phyloP scores from a whole-genome alignment of 495 filamentous ascomycete species.

The Sporormia fimetaria region DNA sequence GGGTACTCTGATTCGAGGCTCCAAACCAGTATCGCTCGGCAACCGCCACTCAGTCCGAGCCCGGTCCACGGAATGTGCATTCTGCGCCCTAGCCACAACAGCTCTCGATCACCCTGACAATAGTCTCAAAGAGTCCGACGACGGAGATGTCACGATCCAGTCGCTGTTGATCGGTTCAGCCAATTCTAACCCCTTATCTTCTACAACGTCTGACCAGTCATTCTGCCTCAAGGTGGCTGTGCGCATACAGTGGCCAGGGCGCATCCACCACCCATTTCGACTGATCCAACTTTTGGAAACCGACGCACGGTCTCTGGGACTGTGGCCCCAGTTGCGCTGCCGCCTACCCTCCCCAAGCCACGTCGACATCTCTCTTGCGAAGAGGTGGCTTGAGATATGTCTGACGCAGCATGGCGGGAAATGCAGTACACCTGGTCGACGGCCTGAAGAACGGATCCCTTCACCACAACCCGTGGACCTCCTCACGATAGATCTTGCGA shows the following conservation, averaged over 20 bases:
- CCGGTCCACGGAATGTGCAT: too few species aligned
- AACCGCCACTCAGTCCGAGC: too few species aligned
- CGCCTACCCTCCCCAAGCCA: background rate
- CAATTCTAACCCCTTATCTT: background rate
- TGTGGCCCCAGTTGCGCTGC: background rate
- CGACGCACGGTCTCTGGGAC: background rate
- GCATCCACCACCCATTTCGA: too few species aligned
- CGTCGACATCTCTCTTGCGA: background rate
- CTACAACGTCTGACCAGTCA: background rate
- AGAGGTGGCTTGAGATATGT: background rate
- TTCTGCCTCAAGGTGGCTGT: too few species aligned
- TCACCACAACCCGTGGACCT: background rate
- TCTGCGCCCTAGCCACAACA: too few species aligned
- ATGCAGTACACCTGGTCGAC: background rate
- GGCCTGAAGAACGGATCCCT: background rate
- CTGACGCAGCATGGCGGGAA: background rate
- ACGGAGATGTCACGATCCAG: too few species aligned
- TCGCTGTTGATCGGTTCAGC: background rate
- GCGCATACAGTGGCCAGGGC: too few species aligned
- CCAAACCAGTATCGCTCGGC: too few species aligned
- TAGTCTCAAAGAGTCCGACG: too few species aligned
- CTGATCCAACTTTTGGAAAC: background rate
- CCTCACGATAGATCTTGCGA: background rate
- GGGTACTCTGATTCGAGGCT: too few species aligned
- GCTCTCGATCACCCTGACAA: too few species aligned